Evolutionary conservation across 176 grass and related monocot genomes (phyloP).

Genomic region (Carex littledalei): DNA sequence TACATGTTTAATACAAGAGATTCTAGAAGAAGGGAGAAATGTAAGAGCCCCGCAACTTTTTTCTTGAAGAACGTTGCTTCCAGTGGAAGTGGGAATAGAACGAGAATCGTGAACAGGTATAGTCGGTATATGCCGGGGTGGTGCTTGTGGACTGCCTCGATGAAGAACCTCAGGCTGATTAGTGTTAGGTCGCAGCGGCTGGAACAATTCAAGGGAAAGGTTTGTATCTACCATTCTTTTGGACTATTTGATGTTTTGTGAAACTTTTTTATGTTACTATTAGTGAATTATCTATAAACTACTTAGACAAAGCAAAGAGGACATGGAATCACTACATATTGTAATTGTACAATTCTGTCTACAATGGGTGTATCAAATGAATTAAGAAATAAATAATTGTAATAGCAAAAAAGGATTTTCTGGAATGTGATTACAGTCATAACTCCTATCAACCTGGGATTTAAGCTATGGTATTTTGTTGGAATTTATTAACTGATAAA

Average conservation of each 20-base stretch:
- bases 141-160: constrained; percentile 34
- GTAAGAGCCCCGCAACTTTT: constrained; percentile 59
- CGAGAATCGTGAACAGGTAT: constrained; percentile 49
- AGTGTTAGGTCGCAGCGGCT: constrained; percentile 41
- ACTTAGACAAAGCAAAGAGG: not conserved
- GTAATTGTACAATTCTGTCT: not conserved
- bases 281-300: not conserved
- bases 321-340: not conserved
- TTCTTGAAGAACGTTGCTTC: constrained; percentile 52
- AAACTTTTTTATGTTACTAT: not conserved
- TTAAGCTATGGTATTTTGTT: not conserved
- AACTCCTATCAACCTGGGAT: not conserved
- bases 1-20: constrained; percentile 79
- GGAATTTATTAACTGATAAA: not conserved
- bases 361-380: not conserved
- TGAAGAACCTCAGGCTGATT: constrained; percentile 39
- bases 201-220: constrained; percentile 46
- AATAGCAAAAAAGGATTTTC: not conserved
- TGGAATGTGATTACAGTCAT: not conserved
- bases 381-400: not conserved
- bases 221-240: constrained; percentile 24
- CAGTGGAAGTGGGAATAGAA: not conserved
- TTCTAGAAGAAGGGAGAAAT: constrained; percentile 44
- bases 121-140: constrained; percentile 40
- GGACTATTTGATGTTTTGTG: not conserved